phyloP scores from a whole-genome alignment of 352 stramenopile species.

The Phytopythium litorale region DNA sequence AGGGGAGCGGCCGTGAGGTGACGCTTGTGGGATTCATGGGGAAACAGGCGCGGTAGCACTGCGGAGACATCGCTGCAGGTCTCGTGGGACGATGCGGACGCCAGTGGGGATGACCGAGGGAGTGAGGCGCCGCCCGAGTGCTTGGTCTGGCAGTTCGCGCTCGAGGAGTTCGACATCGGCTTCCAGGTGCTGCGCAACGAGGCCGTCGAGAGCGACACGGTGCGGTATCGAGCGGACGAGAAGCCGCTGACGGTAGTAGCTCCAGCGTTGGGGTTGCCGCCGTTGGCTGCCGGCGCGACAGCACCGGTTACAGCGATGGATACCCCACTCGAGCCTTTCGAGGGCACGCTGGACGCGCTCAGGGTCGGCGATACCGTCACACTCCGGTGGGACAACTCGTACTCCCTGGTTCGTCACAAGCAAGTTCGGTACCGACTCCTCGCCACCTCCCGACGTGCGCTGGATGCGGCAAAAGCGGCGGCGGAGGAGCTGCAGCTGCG shows the following conservation, averaged over 20 bases:
- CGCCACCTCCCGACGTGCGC: constrained; percentile 29
- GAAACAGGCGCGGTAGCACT: constrained; percentile 38
- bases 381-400: constrained; percentile 73
- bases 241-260: background rate
- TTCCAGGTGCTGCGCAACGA: constrained; percentile 59
- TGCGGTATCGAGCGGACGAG: constrained; percentile 30
- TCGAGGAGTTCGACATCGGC: constrained; percentile 57
- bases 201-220: constrained; percentile 21
- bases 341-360: constrained; percentile 29
- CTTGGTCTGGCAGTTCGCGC: constrained; percentile 59
- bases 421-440: constrained; percentile 55
- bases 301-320: background rate
- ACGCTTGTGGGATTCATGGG: background rate
- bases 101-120: constrained; percentile 6
- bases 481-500: constrained; percentile 31
- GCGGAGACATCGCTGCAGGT: constrained; percentile 42
- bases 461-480: constrained; percentile 45
- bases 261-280: no score
- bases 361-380: constrained; percentile 38
- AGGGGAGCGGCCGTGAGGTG: background rate
- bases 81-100: constrained; percentile 7
- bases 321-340: constrained; percentile 12
- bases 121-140: constrained; percentile 19
- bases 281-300: constrained; percentile 6
- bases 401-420: constrained; percentile 72